Percentiles rank a stretch among this genome's conserved stretches.
phyloP scores from a whole-genome alignment of 1,139 yeast species.

The Blastobotrys proliferans region DNA sequence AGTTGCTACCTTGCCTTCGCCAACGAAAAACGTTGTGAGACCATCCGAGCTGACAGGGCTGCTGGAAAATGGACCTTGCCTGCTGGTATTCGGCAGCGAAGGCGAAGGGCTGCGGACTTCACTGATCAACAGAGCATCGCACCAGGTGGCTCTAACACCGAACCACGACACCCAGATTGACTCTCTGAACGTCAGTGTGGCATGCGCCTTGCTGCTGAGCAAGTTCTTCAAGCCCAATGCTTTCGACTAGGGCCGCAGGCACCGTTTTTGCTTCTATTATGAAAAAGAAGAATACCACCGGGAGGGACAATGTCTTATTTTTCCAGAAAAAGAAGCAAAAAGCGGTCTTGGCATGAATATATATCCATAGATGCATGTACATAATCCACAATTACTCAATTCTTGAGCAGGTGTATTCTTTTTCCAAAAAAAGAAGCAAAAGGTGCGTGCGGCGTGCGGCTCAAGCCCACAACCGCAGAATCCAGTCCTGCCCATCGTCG shows the following conservation, averaged over 20 bases:
- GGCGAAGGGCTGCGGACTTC: conserved; percentile 76
- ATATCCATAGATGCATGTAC: neutral
- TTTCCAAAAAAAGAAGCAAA: no score
- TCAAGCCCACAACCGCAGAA: no score
- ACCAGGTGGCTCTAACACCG: conserved; percentile 48
- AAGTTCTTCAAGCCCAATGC: conserved; percentile 34
- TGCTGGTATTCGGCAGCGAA: conserved; percentile 80
- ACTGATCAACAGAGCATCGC: conserved; percentile 60
- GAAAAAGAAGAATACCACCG: no score
- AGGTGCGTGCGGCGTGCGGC: no score
- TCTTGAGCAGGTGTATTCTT: no score
- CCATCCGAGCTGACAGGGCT: conserved; percentile 44
- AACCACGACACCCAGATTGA: conserved; percentile 45
- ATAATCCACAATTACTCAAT: neutral
- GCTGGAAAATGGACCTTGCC: conserved; percentile 50
- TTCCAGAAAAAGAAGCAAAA: no score
- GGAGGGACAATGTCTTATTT: no score
- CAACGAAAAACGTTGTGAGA: conserved; percentile 31
- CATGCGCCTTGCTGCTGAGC: conserved; percentile 64
- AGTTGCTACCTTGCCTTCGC: conserved; percentile 50
- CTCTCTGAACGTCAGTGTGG: conserved; percentile 86
- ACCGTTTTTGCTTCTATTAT: no score
- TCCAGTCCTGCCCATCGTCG: no score
- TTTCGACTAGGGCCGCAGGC: conserved; percentile 18
- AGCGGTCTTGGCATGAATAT: no score